Evolutionary conservation across 169 alveolate species (phyloP).

Genomic region (Eimeria tenella): DNA sequence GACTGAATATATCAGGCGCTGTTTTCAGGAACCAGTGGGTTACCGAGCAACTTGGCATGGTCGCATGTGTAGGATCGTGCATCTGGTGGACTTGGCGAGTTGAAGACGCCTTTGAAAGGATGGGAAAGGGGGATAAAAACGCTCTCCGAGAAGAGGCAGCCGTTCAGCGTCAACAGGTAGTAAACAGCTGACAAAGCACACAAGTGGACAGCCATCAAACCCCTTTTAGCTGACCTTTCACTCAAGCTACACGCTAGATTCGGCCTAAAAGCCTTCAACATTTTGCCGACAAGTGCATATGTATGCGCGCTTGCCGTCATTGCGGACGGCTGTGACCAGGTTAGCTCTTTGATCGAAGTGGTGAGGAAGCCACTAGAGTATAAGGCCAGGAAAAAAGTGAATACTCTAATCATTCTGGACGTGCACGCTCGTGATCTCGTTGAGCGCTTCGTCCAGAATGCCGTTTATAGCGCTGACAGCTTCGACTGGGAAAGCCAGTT

Average conservation of each 20-base stretch:
- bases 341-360: conserved; percentile 91
- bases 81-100: conserved; percentile 97
- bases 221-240: background rate
- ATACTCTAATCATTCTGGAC: conserved; percentile 96
- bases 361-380: conserved; percentile 91
- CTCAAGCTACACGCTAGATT: too few species aligned
- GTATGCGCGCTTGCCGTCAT: too few species aligned
- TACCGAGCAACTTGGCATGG: conserved; percentile 92
- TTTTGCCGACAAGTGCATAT: too few species aligned
- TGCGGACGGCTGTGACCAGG: conserved; percentile 81
- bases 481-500: conserved; percentile 98
- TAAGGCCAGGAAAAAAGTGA: conserved; percentile 91
- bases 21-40: conserved; percentile 88
- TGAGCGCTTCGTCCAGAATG: conserved; percentile 93
- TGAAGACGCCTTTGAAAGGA: conserved; percentile 95
- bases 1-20: background rate
- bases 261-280: too few species aligned
- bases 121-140: conserved; percentile 95
- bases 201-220: background rate
- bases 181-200: background rate
- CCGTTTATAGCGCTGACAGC: conserved; percentile 90
- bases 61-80: conserved; percentile 91
- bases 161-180: conserved; percentile 75
- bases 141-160: conserved; percentile 93
- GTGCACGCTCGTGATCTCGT: conserved; percentile 98